Evolutionary conservation across 192 early-diverging fungal species (phyloP).

Genomic region (Spinellus fusiger): DNA sequence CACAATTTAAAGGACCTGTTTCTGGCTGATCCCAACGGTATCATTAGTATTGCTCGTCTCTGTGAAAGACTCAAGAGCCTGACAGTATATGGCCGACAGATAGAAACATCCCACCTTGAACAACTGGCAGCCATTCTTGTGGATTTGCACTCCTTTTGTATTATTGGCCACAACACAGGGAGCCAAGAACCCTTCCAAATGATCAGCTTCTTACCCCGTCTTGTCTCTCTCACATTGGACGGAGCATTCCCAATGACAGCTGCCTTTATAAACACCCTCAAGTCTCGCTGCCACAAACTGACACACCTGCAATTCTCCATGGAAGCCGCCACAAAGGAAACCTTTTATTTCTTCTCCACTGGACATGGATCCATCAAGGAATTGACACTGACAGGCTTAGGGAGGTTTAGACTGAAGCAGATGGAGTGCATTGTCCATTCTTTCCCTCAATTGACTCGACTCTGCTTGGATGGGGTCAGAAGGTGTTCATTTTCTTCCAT

Average conservation of each 20-base stretch:
- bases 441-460: neutral
- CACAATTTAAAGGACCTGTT: neutral
- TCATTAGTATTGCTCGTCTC: conserved; percentile 4
- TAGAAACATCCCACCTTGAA: conserved; percentile 16
- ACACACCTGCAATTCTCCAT: conserved; percentile 5
- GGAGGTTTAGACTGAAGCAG: no score
- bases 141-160: conserved; percentile 3
- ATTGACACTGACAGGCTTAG: no score
- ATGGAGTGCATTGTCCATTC: neutral
- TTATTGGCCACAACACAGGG: conserved; percentile 19
- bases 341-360: neutral
- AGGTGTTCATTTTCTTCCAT: neutral
- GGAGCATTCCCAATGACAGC: neutral
- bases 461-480: conserved; percentile 1
- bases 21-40: conserved; percentile 18
- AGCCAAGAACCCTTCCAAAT: neutral
- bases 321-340: neutral
- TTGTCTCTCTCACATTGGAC: neutral
- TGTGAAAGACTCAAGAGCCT: conserved; percentile 30
- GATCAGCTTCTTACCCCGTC: neutral
- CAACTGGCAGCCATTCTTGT: neutral
- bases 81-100: conserved; percentile 36
- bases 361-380: no score
- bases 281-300: neutral
- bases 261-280: neutral